Conservation (phyloP, 176 grass and related monocot species). For the Carex kokanica region DNA sequence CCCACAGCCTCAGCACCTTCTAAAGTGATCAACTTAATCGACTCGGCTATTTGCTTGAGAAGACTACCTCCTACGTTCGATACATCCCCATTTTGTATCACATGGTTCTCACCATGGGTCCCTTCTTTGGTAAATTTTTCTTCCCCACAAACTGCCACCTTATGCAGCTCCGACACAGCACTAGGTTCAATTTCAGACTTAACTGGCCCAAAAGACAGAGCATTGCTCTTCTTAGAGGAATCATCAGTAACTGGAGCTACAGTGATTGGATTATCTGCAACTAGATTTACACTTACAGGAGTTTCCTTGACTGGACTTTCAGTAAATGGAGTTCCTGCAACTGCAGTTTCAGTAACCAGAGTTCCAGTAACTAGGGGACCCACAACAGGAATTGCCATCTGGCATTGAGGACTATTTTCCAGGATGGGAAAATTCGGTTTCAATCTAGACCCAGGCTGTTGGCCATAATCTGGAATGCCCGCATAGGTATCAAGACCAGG, state of each 20-base stretch:
- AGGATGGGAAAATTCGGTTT: slow-evolving; percentile 36
- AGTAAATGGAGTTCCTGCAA: neutral
- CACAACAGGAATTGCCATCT: slow-evolving; percentile 30
- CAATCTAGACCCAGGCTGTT: slow-evolving; percentile 39
- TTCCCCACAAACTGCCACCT: slow-evolving; percentile 29
- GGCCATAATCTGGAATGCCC: slow-evolving; percentile 32
- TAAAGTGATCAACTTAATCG: slow-evolving; percentile 58
- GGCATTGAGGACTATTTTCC: slow-evolving; percentile 42
- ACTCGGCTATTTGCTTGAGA: slow-evolving; percentile 60
- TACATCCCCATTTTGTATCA: slow-evolving; percentile 39
- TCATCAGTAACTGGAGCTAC: neutral
- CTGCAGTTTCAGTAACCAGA: neutral
- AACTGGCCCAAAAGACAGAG: neutral
- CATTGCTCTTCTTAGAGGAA: neutral
- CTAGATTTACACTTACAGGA: neutral
- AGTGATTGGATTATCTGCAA: neutral
- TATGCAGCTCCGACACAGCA: slow-evolving; percentile 26
- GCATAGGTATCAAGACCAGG: slow-evolving; percentile 53
- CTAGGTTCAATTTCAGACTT: slow-evolving; percentile 25
- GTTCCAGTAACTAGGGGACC: slow-evolving; percentile 18
- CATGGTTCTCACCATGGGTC: slow-evolving; percentile 16
- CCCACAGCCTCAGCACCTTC: slow-evolving; percentile 49
- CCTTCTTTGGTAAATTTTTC: slow-evolving; percentile 36
- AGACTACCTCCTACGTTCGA: slow-evolving; percentile 41
- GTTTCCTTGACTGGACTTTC: neutral